A percentile compares a stretch with the other conserved stretches of the same genome.
Conservation (phyloP, 2,329 filamentous ascomycete species). For the Blastomyces parvus region DNA sequence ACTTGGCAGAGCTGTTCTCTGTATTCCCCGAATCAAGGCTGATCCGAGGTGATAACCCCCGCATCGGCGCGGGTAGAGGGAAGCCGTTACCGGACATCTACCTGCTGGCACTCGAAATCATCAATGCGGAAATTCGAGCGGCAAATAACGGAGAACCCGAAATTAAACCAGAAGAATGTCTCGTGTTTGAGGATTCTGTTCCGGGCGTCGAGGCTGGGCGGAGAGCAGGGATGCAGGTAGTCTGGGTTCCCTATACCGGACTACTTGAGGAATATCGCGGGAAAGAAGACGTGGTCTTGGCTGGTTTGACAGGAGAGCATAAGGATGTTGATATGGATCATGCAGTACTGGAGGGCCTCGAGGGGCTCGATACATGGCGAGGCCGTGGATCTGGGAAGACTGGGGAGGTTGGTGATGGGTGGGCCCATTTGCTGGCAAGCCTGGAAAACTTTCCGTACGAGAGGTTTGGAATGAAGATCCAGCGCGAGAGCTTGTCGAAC, state of each 20-base stretch:
- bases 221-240: slow-evolving; percentile 84
- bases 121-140: slow-evolving; percentile 62
- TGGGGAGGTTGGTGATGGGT: slow-evolving; percentile 52
- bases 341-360: slow-evolving; percentile 29
- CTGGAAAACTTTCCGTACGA: slow-evolving; percentile 53
- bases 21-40: slow-evolving; percentile 59
- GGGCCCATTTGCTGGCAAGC: slow-evolving; percentile 44
- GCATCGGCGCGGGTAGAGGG: slow-evolving; percentile 69
- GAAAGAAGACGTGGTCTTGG: slow-evolving; percentile 70
- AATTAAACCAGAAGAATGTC: slow-evolving; percentile 73
- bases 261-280: slow-evolving; percentile 67
- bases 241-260: slow-evolving; percentile 82
- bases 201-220: slow-evolving; percentile 85
- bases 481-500: background rate
- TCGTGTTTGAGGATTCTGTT: slow-evolving; percentile 94
- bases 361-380: slow-evolving; percentile 29
- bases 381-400: slow-evolving; percentile 39
- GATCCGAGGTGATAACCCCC: slow-evolving; percentile 74
- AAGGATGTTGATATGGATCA: slow-evolving; percentile 41
- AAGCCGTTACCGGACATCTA: slow-evolving; percentile 96
- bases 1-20: slow-evolving; percentile 44
- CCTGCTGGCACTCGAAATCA: slow-evolving; percentile 68
- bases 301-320: slow-evolving; percentile 66
- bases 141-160: slow-evolving; percentile 48
- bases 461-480: slow-evolving; percentile 46